Evolutionary conservation across 345 rosid genomes (phyloP).

Genomic region (Luvunga scandens): DNA sequence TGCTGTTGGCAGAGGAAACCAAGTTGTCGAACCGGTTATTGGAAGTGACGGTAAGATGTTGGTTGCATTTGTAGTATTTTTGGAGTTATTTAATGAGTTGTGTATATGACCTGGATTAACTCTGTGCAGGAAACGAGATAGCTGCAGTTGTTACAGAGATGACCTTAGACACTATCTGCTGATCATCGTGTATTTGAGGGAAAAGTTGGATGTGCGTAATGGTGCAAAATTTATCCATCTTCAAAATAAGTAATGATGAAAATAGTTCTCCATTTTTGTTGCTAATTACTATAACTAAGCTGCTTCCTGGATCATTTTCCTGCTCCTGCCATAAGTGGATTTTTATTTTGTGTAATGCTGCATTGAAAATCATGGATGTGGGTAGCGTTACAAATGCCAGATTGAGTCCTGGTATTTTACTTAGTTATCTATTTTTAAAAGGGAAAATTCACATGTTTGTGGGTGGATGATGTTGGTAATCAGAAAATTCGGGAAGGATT

Average conservation of each 20-base stretch:
- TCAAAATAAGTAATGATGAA: no score
- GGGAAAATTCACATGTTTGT: not conserved
- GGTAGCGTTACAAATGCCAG: not conserved
- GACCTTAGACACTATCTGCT: no score
- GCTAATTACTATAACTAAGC: no score
- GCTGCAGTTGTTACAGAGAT: no score
- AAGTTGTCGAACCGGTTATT: constrained; percentile 67
- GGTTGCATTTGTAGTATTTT: not conserved
- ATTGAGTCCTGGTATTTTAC: not conserved
- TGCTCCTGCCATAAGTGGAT: no score
- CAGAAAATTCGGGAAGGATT: not conserved
- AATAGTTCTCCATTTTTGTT: no score
- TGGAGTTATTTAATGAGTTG: not conserved
- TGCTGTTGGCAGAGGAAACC: constrained; percentile 90
- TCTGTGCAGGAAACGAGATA: no score
- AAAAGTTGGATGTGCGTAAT: no score
- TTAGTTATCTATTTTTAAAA: not conserved
- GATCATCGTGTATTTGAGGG: no score
- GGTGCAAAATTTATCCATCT: no score
- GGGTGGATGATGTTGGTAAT: not conserved
- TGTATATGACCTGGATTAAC: constrained; percentile 7
- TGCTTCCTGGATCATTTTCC: no score
- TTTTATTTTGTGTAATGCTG: not conserved
- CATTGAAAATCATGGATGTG: not conserved
- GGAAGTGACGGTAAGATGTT: constrained; percentile 68